phyloP scores from a whole-genome alignment of 768 basidiomycete species.

The Agrocybe pediades region DNA sequence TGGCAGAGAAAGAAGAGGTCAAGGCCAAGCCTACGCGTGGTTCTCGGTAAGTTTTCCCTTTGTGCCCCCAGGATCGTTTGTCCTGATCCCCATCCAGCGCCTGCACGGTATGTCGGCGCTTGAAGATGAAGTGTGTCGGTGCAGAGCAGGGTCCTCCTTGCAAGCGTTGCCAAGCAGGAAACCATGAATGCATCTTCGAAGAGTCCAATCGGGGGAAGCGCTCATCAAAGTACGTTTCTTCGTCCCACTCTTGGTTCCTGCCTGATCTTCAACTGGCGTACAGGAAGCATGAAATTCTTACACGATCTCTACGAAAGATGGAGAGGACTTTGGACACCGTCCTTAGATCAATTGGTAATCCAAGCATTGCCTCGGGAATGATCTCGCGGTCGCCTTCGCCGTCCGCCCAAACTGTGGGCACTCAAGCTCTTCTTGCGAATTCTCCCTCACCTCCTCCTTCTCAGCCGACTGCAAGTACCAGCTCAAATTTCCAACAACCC shows the following conservation, averaged over 20 bases:
- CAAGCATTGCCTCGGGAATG: constrained; percentile 75
- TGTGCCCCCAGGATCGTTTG: constrained; percentile 7
- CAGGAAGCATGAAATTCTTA: constrained; percentile 85
- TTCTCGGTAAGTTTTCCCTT: constrained; percentile 58
- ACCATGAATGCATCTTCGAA: constrained; percentile 94
- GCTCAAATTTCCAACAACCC: constrained; percentile 24
- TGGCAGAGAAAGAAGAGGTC: constrained; percentile 58
- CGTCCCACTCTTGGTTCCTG: constrained; percentile 7
- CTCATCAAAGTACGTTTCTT: constrained; percentile 65
- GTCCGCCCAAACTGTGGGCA: constrained; percentile 49
- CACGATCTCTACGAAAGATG: constrained; percentile 86
- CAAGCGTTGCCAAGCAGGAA: constrained; percentile 78
- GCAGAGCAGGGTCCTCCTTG: constrained; percentile 91
- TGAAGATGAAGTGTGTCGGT: constrained; percentile 93
- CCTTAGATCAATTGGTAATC: constrained; percentile 85
- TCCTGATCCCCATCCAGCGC: constrained; percentile 50
- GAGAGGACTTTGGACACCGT: constrained; percentile 92
- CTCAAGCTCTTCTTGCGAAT: constrained; percentile 56
- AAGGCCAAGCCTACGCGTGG: constrained; percentile 87
- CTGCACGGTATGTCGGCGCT: constrained; percentile 87
- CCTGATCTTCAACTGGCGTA: constrained; percentile 29
- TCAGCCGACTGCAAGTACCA: constrained; percentile 19
- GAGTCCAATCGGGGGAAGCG: constrained; percentile 95
- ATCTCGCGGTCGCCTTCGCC: constrained; percentile 84
- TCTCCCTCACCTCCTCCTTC: constrained; percentile 49